Evolutionary conservation across 495 filamentous ascomycete species (phyloP).

Genomic region (Patellaria atrata): DNA sequence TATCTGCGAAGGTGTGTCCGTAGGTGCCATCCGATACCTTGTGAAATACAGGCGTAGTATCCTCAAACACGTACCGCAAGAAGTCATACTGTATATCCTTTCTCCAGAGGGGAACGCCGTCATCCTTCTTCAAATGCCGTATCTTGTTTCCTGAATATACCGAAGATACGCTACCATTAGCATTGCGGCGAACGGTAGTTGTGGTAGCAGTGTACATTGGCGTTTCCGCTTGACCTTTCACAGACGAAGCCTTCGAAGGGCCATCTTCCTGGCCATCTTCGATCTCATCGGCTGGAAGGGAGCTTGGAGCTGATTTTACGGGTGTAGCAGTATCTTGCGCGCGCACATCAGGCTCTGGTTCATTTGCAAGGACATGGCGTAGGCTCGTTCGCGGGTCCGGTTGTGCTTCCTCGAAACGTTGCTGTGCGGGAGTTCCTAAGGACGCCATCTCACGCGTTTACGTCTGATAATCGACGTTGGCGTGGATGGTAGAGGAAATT

Average conservation of each 20-base stretch:
- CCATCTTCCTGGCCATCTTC: constrained; percentile 23
- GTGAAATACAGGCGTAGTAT: constrained; percentile 73
- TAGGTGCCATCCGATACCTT: constrained; percentile 58
- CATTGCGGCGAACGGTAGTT: constrained; percentile 48
- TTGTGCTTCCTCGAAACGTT: too few species aligned
- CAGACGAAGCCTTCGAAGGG: constrained; percentile 9
- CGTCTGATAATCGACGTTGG: too few species aligned
- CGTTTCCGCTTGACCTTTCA: constrained; percentile 28
- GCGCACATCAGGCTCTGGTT: constrained; percentile 18
- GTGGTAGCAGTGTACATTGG: constrained; percentile 37
- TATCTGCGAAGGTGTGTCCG: constrained; percentile 78
- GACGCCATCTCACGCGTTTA: too few species aligned
- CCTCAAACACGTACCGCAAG: constrained; percentile 77
- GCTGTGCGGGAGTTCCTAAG: too few species aligned
- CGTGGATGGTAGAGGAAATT: too few species aligned
- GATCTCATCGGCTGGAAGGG: constrained; percentile 10
- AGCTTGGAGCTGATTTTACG: constrained; percentile 8
- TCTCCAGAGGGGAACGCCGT: constrained; percentile 91
- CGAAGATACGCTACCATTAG: constrained; percentile 50
- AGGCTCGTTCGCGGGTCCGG: constrained; percentile 19
- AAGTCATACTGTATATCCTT: constrained; percentile 98
- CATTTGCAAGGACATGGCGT: constrained; percentile 22
- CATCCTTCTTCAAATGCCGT: constrained; percentile 89
- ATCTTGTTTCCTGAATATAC: constrained; percentile 87
- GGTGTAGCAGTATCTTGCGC: constrained; percentile 1